Evolutionary conservation across 1,284 basidiomycete species (phyloP), one percentile per base, ranked within the genome.

Genomic region (Somion occarium): DNA sequence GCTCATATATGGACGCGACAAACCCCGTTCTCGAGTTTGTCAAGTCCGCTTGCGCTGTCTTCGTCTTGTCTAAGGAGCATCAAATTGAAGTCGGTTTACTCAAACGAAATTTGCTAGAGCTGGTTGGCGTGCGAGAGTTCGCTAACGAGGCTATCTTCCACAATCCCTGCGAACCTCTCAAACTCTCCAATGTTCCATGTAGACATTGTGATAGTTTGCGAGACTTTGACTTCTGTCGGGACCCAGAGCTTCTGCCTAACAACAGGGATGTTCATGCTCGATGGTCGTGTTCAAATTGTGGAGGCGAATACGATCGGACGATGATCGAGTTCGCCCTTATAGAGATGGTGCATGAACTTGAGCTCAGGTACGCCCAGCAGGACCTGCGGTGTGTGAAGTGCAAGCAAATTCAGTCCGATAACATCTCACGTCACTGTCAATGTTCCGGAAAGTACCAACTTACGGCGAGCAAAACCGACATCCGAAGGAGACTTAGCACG

Each of bases 151-250:
- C 93, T 1, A 68, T 77, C 0, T 98, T 95, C 75, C 82, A 83
- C 51, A 96, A 98, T 64, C 96, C 96, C 0, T 98, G 96, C 72
- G 89, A 97, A 63, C 85, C 93, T 2, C 81, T 98, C 55, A 88
- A 88, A 58, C 70, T 98, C 23, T 78, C 86, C 22, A 91, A 92
- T 65, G 89, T 98, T 23, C 90, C 95, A 23, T 99, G 97, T 68
- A 82, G 80, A 49, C 83, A 88, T 62, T 99, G 97, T 72, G 95
- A 95, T 67, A 75, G 80, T 20, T 80, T 96, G 53, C 83, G 91
- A 18, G 93, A 95, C 66, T 90, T 99, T 58, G 96, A 99, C 66
- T 88, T 98, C 58, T 97, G 94, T 65, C 82, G 95, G n/a, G 95
- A 98, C 67, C 78, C 85, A 4, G 91, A 94, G 56, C 78, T 97